A percentile compares a stretch with the other conserved stretches of the same genome.
Evolutionary conservation across 192 early-diverging fungal species (phyloP).

Genomic region (Ambispora gerdemannii): DNA sequence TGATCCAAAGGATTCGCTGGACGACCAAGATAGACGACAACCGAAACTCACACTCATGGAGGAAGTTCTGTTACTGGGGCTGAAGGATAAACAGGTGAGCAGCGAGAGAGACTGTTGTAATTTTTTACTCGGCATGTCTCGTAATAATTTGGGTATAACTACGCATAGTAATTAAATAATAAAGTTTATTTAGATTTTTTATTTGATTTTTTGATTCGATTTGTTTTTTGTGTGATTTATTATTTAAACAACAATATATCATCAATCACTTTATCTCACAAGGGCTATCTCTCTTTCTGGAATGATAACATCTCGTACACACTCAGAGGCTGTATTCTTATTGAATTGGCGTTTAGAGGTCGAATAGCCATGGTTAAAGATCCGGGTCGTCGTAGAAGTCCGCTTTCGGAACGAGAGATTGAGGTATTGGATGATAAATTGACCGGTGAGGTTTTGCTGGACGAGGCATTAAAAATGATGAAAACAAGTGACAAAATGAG

Average conservation of each 20-base stretch:
- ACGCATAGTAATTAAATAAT: slow-evolving; percentile 5
- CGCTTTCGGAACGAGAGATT: slow-evolving; percentile 78
- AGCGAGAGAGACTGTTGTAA: neutral
- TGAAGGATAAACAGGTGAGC: slow-evolving; percentile 86
- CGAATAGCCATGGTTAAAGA: slow-evolving; percentile 88
- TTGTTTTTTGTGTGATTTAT: neutral
- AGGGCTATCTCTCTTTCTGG: slow-evolving; percentile 98
- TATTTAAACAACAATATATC: slow-evolving; percentile 6
- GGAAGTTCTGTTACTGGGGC: slow-evolving; percentile 87
- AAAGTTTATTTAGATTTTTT: slow-evolving; percentile 12
- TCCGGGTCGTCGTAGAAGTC: slow-evolving; percentile 65
- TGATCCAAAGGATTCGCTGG: slow-evolving; percentile 57
- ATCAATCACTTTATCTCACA: slow-evolving; percentile 22
- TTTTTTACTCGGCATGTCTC: neutral
- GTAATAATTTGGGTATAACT: neutral
- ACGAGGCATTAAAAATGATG: slow-evolving; percentile 90
- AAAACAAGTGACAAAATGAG: slow-evolving; percentile 81
- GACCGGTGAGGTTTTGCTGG: slow-evolving; percentile 93
- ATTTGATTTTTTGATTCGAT: neutral
- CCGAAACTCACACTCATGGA: slow-evolving; percentile 92
- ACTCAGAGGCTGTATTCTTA: slow-evolving; percentile 89
- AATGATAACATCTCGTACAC: slow-evolving; percentile 99
- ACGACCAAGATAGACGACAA: slow-evolving; percentile 51
- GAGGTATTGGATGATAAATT: slow-evolving; percentile 78
- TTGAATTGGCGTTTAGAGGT: slow-evolving; percentile 91